A percentile compares a stretch with the other conserved stretches of the same genome.
Evolutionary conservation across 331 rosid species (phyloP).

Genomic region (Cydonia oblonga): DNA sequence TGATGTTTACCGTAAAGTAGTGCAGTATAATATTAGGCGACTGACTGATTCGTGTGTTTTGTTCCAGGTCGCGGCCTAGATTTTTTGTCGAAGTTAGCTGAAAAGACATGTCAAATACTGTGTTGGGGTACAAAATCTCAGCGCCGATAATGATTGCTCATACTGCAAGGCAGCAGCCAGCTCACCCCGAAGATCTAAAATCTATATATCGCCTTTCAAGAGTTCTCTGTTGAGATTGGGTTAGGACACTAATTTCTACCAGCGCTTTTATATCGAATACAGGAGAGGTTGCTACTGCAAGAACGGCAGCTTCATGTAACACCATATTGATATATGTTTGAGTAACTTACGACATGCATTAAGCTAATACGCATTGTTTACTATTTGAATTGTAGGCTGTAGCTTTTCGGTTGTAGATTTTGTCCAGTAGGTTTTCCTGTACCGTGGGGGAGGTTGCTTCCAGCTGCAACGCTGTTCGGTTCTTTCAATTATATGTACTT

Average conservation of each 20-base stretch:
- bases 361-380: background rate
- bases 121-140: conserved; percentile 39
- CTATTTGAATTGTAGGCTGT: background rate
- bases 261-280: conserved; percentile 5
- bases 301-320: conserved; percentile 47
- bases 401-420: conserved; percentile 10
- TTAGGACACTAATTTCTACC: background rate
- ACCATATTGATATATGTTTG: conserved; percentile 35
- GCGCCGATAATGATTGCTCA: conserved; percentile 58
- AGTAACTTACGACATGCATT: background rate
- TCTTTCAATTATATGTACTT: conserved; percentile 55
- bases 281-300: conserved; percentile 61
- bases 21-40: background rate
- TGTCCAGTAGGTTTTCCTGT: conserved; percentile 33
- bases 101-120: conserved; percentile 38
- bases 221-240: background rate
- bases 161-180: conserved; percentile 34
- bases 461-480: conserved; percentile 58
- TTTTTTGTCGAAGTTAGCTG: conserved; percentile 47
- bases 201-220: background rate
- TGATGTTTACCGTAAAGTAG: background rate
- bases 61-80: conserved; percentile 40
- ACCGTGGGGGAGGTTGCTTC: conserved; percentile 55
- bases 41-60: background rate
- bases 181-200: conserved; percentile 47